Evolutionary conservation across 768 basidiomycete genomes (phyloP).

Genomic region (Agaricus subrufescens): DNA sequence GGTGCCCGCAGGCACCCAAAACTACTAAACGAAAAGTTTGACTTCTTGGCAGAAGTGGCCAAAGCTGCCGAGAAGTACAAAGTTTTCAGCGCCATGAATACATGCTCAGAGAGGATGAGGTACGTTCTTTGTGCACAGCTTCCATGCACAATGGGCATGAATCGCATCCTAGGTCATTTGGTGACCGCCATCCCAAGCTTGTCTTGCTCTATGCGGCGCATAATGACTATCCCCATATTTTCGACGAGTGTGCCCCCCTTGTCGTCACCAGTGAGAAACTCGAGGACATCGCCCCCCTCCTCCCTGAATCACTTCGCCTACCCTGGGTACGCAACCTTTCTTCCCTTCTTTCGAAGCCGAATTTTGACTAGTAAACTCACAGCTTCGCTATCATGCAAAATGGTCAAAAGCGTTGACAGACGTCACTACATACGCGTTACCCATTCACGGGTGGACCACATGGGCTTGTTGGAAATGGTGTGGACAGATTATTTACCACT

Average conservation of each 20-base stretch:
- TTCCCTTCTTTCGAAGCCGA: too few species aligned
- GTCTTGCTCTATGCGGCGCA: slow-evolving; percentile 7
- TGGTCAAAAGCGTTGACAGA: slow-evolving; percentile 3
- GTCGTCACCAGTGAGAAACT: slow-evolving; percentile 3
- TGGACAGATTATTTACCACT: not conserved
- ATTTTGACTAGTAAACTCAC: not conserved
- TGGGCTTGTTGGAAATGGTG: not conserved
- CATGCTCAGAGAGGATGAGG: slow-evolving; percentile 8
- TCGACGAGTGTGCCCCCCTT: slow-evolving; percentile 2
- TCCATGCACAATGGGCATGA: not conserved
- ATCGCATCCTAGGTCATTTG: not conserved
- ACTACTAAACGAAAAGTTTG: slow-evolving; percentile 3
- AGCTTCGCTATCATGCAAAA: slow-evolving; percentile 4
- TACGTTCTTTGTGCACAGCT: not conserved
- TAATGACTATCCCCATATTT: slow-evolving; percentile 4
- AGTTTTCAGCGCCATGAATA: slow-evolving; percentile 13
- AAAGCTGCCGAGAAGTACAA: slow-evolving; percentile 13
- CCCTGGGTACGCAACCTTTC: not conserved
- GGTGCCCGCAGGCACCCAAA: slow-evolving; percentile 10
- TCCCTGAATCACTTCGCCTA: not conserved
- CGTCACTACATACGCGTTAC: not conserved
- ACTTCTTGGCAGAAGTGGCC: slow-evolving; percentile 8
- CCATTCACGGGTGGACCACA: not conserved
- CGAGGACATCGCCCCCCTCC: not conserved
- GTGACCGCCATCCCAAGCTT: slow-evolving; percentile 4